Evolutionary conservation across 2,329 filamentous ascomycete genomes (phyloP).

Genomic region (Gaeumannomyces tritici): DNA sequence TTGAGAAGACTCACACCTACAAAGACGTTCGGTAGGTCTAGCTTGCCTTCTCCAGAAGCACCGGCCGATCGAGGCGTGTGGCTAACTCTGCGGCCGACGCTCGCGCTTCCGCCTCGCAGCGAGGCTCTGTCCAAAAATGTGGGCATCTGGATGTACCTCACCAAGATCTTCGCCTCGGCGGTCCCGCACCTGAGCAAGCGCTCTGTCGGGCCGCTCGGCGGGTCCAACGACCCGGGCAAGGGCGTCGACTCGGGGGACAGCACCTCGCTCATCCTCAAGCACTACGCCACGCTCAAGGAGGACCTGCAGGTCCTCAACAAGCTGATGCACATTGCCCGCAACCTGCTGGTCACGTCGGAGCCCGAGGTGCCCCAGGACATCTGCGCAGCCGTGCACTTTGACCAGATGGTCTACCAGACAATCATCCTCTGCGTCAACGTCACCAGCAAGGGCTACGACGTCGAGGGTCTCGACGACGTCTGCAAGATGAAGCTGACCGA

Average conservation of each 20-base stretch:
- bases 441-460: slow-evolving; percentile 57
- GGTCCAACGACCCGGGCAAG: slow-evolving; percentile 43
- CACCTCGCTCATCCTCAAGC: slow-evolving; percentile 52
- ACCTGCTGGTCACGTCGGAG: slow-evolving; percentile 54
- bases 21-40: slow-evolving; percentile 40
- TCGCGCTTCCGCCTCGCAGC: slow-evolving; percentile 21
- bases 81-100: neutral
- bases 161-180: slow-evolving; percentile 50
- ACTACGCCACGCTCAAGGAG: slow-evolving; percentile 50
- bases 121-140: slow-evolving; percentile 53
- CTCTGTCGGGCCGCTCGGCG: slow-evolving; percentile 46
- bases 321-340: slow-evolving; percentile 56
- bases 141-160: slow-evolving; percentile 56
- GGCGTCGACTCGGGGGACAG: slow-evolving; percentile 51
- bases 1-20: slow-evolving; percentile 54
- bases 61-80: neutral
- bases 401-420: slow-evolving; percentile 56
- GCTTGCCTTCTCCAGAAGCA: neutral
- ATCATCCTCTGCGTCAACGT: slow-evolving; percentile 58
- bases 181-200: slow-evolving; percentile 51
- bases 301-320: slow-evolving; percentile 56
- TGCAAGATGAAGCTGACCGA: slow-evolving; percentile 49
- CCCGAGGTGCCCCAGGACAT: slow-evolving; percentile 58
- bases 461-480: slow-evolving; percentile 49
- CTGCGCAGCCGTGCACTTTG: slow-evolving; percentile 53